Percentiles rank a stretch among this genome's conserved stretches.
Conservation (phyloP, 2,329 filamentous ascomycete genomes). For the Neurospora sp. region DNA sequence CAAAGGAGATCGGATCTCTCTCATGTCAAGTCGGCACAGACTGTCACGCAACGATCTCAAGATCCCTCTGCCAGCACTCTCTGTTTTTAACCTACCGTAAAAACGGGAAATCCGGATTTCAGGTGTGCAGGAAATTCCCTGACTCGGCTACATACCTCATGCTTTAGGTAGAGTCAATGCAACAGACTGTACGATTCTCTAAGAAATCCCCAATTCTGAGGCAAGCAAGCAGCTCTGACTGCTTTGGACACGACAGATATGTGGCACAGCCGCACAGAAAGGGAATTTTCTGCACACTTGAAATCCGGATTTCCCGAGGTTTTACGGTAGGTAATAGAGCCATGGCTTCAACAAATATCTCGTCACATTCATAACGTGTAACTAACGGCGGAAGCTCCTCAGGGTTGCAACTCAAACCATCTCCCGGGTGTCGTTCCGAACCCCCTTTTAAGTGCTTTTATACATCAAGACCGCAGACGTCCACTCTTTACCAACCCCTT, state of each 20-base stretch:
- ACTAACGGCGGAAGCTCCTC: not conserved
- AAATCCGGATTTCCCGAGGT: too few relatives aligned
- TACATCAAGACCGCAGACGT: not conserved
- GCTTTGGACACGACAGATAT: too few relatives aligned
- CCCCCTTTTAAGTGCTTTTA: not conserved
- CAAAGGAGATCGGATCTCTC: not conserved
- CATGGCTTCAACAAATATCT: not conserved
- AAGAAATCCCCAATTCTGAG: too few relatives aligned
- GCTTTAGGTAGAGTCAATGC: too few relatives aligned
- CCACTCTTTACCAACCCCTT: conserved; percentile 62
- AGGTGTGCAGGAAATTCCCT: too few relatives aligned
- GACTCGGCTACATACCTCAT: too few relatives aligned
- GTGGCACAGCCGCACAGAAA: too few relatives aligned
- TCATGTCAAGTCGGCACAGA: not conserved
- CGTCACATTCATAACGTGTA: not conserved
- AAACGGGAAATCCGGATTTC: too few relatives aligned
- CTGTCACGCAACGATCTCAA: not conserved
- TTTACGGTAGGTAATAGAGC: not conserved
- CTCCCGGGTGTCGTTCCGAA: not conserved
- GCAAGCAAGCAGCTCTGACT: too few relatives aligned
- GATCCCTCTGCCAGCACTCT: not conserved
- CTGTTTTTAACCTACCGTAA: not conserved
- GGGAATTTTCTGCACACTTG: too few relatives aligned
- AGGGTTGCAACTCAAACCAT: not conserved
- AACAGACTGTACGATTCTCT: too few relatives aligned